Base-by-base conservation (phyloP, 441 rosid species). In the Syzygium malaccense region DNA sequence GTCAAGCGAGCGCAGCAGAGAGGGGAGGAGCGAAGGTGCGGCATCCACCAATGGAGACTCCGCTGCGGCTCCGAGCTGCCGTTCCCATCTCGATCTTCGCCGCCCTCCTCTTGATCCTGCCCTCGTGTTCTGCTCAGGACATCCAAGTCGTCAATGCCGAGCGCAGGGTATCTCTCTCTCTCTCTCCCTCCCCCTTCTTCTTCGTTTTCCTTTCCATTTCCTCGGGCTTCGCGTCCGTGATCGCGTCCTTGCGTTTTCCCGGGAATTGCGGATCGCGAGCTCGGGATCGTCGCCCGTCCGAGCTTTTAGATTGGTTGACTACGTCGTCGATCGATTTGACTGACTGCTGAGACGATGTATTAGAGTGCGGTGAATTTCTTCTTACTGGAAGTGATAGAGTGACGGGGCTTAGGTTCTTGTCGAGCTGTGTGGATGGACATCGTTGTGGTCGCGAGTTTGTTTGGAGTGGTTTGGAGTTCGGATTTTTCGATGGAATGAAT, bases 91-190 rank as follows among this genome's bases (percentile, higher is more conserved):
- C 88, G 28, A 71, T 93, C 62, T 20, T 93, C 55, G 49, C 93
- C 55, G 49, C 93, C 12, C 68, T 94, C 62, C 88, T 96, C 87
- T 89, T 91, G 17, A 58, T 93, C 51, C 62, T 92, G 75, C 88
- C 91, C 84, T 85, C 89, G 45, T 94, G 97, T 75, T 93, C 89
- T 58, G 90, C 93, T 88, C 93, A 93, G 75, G 93, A 93, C 90
- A 94, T 98, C 92, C 94, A 92, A 85, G 94, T 98, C 95, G 92
- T 93, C 89, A 94, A 93, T 92, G 99, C 99, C 87, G 99, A 98
- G 92, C 98, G 99, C 85, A 93, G 99, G 92, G 99, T 96, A 94
- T 86, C 93, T 88, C 91, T 85, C 25, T 53, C 56, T 14, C 62
- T 86, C 89, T 48, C 33, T 10, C 26, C 26, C 30, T 45, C 19